Evolutionary conservation across 108 stramenopile species (phyloP).

Genomic region (Pseudonitzschia pungens): DNA sequence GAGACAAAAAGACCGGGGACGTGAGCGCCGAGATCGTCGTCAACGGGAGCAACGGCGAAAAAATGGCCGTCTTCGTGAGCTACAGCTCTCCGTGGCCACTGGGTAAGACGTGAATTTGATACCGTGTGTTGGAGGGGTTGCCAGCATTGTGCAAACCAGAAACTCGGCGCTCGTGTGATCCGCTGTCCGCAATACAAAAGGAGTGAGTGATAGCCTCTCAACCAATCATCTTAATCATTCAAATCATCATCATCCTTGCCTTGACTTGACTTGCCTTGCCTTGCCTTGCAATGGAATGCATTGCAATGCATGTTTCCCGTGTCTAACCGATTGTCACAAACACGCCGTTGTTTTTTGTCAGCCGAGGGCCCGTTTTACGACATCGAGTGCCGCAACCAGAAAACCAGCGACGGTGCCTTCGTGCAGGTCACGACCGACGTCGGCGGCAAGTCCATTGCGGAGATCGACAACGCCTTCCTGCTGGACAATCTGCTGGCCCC

Average conservation of each 20-base stretch:
- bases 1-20: constrained; percentile 43
- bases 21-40: constrained; percentile 66
- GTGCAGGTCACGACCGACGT: constrained; percentile 37
- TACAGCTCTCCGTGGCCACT: constrained; percentile 56
- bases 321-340: too few relatives aligned
- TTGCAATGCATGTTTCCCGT: too few relatives aligned
- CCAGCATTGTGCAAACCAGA: too few relatives aligned
- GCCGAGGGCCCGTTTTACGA: constrained; percentile 61
- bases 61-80: constrained; percentile 46
- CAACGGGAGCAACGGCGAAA: constrained; percentile 18
- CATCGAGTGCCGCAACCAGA: constrained; percentile 62
- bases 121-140: too few relatives aligned
- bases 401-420: constrained; percentile 58
- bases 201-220: too few relatives aligned
- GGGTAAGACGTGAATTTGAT: background rate
- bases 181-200: too few relatives aligned
- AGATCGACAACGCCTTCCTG: constrained; percentile 54
- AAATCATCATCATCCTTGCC: background rate
- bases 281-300: too few relatives aligned
- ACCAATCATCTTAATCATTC: too few relatives aligned
- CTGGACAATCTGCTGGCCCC: constrained; percentile 47
- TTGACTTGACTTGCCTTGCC: too few relatives aligned
- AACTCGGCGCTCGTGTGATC: too few relatives aligned
- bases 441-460: constrained; percentile 30
- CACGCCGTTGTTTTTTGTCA: background rate